phyloP scores from a whole-genome alignment of 108 stramenopile species.

The Nitzschia sp. region DNA sequence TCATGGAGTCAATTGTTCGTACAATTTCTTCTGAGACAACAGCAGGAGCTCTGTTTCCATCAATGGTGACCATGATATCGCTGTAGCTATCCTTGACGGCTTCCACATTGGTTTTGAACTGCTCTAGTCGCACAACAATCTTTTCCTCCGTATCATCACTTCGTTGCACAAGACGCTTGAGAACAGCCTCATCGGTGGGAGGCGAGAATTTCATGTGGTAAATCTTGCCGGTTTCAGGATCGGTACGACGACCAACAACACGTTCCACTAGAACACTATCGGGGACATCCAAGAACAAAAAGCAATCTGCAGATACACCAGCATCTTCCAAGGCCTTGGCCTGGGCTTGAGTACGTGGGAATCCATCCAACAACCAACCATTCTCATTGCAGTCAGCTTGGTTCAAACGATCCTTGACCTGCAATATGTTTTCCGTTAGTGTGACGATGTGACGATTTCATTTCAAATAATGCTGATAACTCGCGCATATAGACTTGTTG shows the following conservation, averaged over 20 bases:
- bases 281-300: constrained; percentile 93
- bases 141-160: constrained; percentile 97
- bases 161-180: constrained; percentile 79
- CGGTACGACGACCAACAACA: constrained; percentile 92
- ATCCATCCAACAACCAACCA: constrained; percentile 98
- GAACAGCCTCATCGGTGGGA: constrained; percentile 75
- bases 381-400: constrained; percentile 76
- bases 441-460: too few relatives aligned
- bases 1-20: constrained; percentile 35
- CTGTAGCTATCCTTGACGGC: constrained; percentile 73
- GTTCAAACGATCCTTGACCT: constrained; percentile 85
- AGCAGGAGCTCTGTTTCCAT: constrained; percentile 66
- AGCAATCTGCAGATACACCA: constrained; percentile 85
- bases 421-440: not conserved
- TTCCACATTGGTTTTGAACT: constrained; percentile 88
- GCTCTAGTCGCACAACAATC: constrained; percentile 83
- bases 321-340: constrained; percentile 83
- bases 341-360: constrained; percentile 94
- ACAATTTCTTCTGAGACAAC: constrained; percentile 59
- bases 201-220: constrained; percentile 95
- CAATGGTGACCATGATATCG: constrained; percentile 73
- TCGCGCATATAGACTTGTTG: not conserved
- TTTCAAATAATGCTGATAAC: not conserved
- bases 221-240: constrained; percentile 94
- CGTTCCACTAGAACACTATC: constrained; percentile 92